Evolutionary conservation across 2,329 filamentous ascomycete species (phyloP), one percentile per base, ranked within the genome.

Genomic region (Cladosporium austrohemisphaericum): DNA sequence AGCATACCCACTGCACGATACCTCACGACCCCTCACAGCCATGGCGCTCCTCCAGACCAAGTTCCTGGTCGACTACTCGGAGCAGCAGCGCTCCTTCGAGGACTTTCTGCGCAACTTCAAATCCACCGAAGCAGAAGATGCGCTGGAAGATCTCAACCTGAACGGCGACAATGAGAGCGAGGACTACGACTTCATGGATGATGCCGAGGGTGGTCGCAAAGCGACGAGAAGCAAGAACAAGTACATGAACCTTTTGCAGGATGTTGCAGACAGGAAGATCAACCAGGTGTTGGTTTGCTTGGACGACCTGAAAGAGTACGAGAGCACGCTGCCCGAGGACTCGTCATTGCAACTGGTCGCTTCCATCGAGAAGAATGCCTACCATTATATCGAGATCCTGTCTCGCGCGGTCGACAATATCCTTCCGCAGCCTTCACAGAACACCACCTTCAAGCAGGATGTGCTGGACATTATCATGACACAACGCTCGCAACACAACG

Each of bases 391-490:
- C 57, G 93, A 98, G 63, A 80, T 97, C 52, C 71, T 97, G 52
- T 92, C 92, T 2, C 79, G 86, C 57, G 93, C 93, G 6, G 84
- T 96, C 36, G 93, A 98, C 71, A 85, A 83, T 52, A 78, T 88
- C 47, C 83, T 98, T 79, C 93, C 93, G 1, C 76, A 79, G 54
- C 85, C 91, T 32, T 86, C 81, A 11, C 77, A 76, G 46, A 89
- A 95, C 57, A 78, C 92, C 57, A 91, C 80, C 80, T 97, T 95
- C 78, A 97, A 97, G 69, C 91, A 96, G 64, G 93, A 98, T 69
- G 91, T 97, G 8, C 78, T 98, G 35, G 93, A 98, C 70, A 88
- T 98, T 23, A 85, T 98, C 63, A 94, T 96, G 86, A 88, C 89
- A 32, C 88, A 95, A 65, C 85, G 93, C 60, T 84, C 88, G 60